Evolutionary conservation across 495 filamentous ascomycete genomes (phyloP).

Genomic region (Sabuloglossum arenarium): DNA sequence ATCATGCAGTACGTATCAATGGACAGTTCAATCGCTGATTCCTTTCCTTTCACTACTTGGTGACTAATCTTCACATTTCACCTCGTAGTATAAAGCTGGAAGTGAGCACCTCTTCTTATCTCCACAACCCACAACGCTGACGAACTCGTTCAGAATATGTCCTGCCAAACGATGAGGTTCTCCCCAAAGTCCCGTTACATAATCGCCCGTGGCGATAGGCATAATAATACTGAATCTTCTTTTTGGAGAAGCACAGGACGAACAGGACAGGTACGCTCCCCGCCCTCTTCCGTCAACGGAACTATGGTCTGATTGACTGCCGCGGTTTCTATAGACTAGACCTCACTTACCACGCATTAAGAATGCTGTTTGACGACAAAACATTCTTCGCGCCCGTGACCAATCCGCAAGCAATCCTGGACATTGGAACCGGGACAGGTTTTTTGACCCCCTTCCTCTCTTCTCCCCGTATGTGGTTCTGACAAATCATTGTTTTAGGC

Average conservation of each 20-base stretch:
- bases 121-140: conserved; percentile 6
- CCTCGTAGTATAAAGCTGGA: not conserved
- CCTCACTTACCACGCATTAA: conserved; percentile 38
- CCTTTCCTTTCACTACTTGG: too few species aligned
- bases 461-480: not conserved
- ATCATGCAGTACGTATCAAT: not conserved
- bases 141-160: conserved; percentile 14
- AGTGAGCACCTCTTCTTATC: not conserved
- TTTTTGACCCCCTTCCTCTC: too few species aligned
- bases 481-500: conserved; percentile 4
- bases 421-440: conserved; percentile 40
- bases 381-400: conserved; percentile 37
- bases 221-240: not conserved
- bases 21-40: too few species aligned
- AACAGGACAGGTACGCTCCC: not conserved
- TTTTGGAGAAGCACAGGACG: not conserved
- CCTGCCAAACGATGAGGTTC: conserved; percentile 3
- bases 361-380: conserved; percentile 33
- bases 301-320: not conserved
- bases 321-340: conserved; percentile 50
- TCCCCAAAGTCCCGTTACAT: not conserved
- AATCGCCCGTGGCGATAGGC: not conserved
- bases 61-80: not conserved
- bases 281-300: not conserved
- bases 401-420: conserved; percentile 35